Evolutionary conservation across 2,329 filamentous ascomycete species (phyloP), one percentile per base, ranked within the genome.

Genomic region (Zasmidium citrigriseum): DNA sequence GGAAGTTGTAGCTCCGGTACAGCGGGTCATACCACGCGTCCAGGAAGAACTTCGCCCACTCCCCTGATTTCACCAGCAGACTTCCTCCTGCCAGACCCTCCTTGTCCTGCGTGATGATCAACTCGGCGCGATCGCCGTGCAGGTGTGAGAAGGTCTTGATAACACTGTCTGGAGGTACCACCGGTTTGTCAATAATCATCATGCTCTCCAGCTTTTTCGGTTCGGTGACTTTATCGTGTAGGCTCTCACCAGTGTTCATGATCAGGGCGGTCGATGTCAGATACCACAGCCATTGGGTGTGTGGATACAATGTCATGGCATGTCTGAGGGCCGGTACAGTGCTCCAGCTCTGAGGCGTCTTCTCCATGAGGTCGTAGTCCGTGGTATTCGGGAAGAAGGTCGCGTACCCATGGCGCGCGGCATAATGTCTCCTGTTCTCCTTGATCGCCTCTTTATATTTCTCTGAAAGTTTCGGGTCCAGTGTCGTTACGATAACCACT

Each of bases 1-100:
- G 91, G 71, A 99, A 99, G 72, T 96, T 96, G 78, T 99, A 99
- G 66, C 83, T 90, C 63, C 93, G 84, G 76, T 96, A 99, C 46
- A 98, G 79, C 49, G 95, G 95, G 73, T 98, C 92, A 71, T 95
- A 96, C 95, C 95, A 99, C 1, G 90, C 89, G 73, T 99, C 95
- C 18, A 98, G 76, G 71, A 99, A 91, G 79, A 90, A 99, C 70
- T 89, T 89, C 46, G 90, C 89, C 91, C 93, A 99, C 55, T 95
- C 91, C 21, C 93, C 91, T 60, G 89, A 90, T 62, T 86, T 83
- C 12, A 99, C 73, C 14, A 98, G 79, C 62, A 96, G 89, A 75
- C 91, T 96, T 11, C 86, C 86, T 16, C 87, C 83, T 23, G 86
- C 86, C 54, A 99, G 73, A 4, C 93, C 93, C 34, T 90, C 88